These are phyloP conservation scores for Hymenoscyphus fructigenus DNA, from an alignment of 2,329 filamentous ascomycete species.

Conservation along the genomic window DNA sequence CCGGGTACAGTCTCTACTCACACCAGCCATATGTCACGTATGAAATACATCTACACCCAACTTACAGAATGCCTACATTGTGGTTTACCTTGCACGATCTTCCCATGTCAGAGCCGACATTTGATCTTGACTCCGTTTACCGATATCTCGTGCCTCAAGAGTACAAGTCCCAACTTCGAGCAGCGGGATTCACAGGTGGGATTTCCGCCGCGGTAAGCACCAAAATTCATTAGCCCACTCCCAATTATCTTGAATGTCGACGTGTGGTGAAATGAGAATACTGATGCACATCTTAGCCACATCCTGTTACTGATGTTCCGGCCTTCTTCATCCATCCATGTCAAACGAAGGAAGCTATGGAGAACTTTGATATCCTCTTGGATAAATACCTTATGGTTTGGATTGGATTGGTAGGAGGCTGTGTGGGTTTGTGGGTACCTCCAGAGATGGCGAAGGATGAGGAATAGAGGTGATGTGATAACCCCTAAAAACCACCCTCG, in stretches of 20 bases:
- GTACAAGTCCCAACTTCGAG: conserved; percentile 60
- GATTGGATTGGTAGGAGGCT: conserved; percentile 82
- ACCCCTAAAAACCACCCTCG: not conserved
- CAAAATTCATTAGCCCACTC: not conserved
- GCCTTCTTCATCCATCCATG: conserved; percentile 94
- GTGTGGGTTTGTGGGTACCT: conserved; percentile 76
- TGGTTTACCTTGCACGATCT: conserved; percentile 69
- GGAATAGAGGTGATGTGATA: not conserved
- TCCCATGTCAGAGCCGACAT: conserved; percentile 53
- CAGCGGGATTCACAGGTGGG: conserved; percentile 64
- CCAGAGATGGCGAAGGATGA: conserved; percentile 56
- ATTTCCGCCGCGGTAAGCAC: conserved; percentile 73
- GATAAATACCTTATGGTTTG: conserved; percentile 80
- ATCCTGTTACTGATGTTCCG: conserved; percentile 76
- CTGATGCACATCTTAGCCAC: conserved; percentile 40
- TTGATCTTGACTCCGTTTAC: conserved; percentile 69
- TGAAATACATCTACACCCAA: conserved; percentile 72
- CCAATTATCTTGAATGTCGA: not conserved
- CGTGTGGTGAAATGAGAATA: not conserved
- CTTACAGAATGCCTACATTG: conserved; percentile 72
- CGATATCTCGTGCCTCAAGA: conserved; percentile 66
- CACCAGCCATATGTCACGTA: conserved; percentile 53
- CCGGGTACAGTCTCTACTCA: conserved; percentile 30
- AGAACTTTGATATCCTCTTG: conserved; percentile 56
- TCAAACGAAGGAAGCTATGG: conserved; percentile 79